These are phyloP conservation scores for Neoboletus brunneissimus DNA, from an alignment of 768 basidiomycete species.

Conservation along the genomic window DNA sequence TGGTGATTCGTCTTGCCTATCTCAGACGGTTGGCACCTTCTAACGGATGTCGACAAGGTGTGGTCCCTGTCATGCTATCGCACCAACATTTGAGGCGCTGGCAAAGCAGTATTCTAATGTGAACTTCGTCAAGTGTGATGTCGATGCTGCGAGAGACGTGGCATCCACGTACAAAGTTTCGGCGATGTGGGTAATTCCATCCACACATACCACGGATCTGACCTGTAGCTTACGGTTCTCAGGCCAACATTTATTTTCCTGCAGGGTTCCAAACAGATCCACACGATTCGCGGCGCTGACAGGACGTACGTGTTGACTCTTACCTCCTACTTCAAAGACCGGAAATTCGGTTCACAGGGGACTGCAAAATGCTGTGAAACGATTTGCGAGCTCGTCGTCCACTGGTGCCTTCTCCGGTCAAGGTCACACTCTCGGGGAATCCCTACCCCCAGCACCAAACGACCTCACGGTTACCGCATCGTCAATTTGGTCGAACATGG, in stretches of 20 bases:
- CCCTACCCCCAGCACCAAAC: slow-evolving; percentile 36
- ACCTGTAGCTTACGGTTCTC: background rate
- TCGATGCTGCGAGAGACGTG: slow-evolving; percentile 69
- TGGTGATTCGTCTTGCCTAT: slow-evolving; percentile 47
- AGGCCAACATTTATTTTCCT: slow-evolving; percentile 88
- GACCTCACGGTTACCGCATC: slow-evolving; percentile 34
- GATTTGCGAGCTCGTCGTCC: slow-evolving; percentile 44
- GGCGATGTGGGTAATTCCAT: slow-evolving; percentile 58
- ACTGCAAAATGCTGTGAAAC: slow-evolving; percentile 56
- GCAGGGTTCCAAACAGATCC: slow-evolving; percentile 62
- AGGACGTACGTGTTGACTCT: slow-evolving; percentile 43
- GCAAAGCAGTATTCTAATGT: slow-evolving; percentile 65
- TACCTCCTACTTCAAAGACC: background rate
- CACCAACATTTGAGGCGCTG: slow-evolving; percentile 68
- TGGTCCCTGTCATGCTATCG: slow-evolving; percentile 82
- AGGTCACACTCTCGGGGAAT: slow-evolving; percentile 69
- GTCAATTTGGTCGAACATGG: slow-evolving; percentile 46
- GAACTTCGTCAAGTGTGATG: slow-evolving; percentile 83
- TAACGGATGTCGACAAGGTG: slow-evolving; percentile 51
- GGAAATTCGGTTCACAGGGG: slow-evolving; percentile 39
- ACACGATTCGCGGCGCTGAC: slow-evolving; percentile 72
- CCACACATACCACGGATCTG: background rate
- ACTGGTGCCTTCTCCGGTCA: slow-evolving; percentile 60
- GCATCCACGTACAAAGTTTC: slow-evolving; percentile 58
- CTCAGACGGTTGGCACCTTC: slow-evolving; percentile 1